Evolutionary conservation across 106 monocot genomes (phyloP).

Genomic region (Xerophyta viscosa): DNA sequence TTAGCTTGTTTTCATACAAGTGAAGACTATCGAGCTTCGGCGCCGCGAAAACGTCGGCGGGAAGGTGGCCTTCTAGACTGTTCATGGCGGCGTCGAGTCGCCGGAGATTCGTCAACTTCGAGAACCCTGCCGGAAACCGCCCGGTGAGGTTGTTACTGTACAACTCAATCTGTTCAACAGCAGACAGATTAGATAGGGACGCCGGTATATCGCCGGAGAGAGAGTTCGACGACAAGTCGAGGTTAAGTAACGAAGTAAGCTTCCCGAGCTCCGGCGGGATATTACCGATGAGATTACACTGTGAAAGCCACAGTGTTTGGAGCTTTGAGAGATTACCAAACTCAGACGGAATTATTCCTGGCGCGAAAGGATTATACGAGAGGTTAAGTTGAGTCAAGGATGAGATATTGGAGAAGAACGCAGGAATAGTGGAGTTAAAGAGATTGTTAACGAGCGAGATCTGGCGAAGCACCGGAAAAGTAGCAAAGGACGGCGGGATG

Average conservation of each 20-base stretch:
- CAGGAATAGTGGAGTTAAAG: slow-evolving; percentile 17
- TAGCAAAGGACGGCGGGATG: slow-evolving; percentile 28
- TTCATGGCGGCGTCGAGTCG: slow-evolving; percentile 37
- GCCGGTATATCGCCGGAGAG: slow-evolving; percentile 30
- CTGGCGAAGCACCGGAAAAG: slow-evolving; percentile 19
- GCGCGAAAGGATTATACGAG: slow-evolving; percentile 36
- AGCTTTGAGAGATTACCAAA: slow-evolving; percentile 22
- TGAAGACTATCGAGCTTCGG: slow-evolving; percentile 29
- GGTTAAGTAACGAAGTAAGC: slow-evolving; percentile 16
- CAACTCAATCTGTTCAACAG: slow-evolving; percentile 37
- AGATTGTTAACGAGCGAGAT: slow-evolving; percentile 39
- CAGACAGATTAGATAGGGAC: slow-evolving; percentile 10
- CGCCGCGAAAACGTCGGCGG: slow-evolving; percentile 17
- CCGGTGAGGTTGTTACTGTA: slow-evolving; percentile 40
- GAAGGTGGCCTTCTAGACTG: slow-evolving; percentile 26
- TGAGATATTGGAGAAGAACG: slow-evolving; percentile 18
- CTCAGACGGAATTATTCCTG: slow-evolving; percentile 15
- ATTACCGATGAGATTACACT: slow-evolving; percentile 36
- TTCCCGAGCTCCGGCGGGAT: slow-evolving; percentile 31
- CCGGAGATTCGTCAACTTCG: slow-evolving; percentile 17
- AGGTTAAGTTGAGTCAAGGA: slow-evolving; percentile 31
- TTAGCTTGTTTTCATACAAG: slow-evolving; percentile 35
- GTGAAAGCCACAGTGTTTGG: slow-evolving; percentile 31
- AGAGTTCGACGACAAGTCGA: slow-evolving; percentile 25
- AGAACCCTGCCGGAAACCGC: slow-evolving; percentile 22